Evolutionary conservation across 75 land plant genomes (phyloP), one percentile per base, ranked within the genome.

Genomic region (Picea sitchensis): DNA sequence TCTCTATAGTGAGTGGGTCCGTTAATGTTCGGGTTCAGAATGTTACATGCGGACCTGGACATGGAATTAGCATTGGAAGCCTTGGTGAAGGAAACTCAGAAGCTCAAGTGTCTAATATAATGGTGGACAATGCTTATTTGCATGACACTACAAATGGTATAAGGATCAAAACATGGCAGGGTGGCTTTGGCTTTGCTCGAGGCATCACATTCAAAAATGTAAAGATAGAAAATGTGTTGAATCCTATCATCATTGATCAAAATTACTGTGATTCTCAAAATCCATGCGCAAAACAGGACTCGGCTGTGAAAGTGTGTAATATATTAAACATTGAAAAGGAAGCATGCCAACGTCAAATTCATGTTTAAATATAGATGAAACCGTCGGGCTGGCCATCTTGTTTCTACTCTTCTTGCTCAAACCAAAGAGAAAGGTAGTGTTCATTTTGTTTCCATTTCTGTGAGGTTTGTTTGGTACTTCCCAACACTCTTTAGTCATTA

Each of bases 241-340:
- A 94, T 77, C 99, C 99, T 15, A 92, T 96, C 13, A 88, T 92
- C 51, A 88, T 96, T 21, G 95, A 96, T 80, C 99, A 96, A 80
- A 89, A 88, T 75, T 96, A 96, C 76, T 96, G 99, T 77, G 99
- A 96, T 65, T 87, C 95, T 9, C 18, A 59, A 2, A 14, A n/a
- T 3, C 84, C 89, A 65, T 96, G 99, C 80, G 76, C 62, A 41
- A 41, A 41, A 41, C 26, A 26, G 26, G 26, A 26, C 26, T 26
- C 26, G 26, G 26, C 26, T 26, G 26, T 26, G 26, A 26, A 26
- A 26, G 26, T 26, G 26, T 26, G 26, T 26, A 26, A 26, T 26
- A 26, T 26, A 26, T 26, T 26, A 26, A 26, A 26, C 26, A 26
- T 26, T 26, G 26, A 26, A 26, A 26, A 26, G 26, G 26, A 26